Conservation (phyloP, 768 basidiomycete species). For the Kwoniella bestiolae region DNA sequence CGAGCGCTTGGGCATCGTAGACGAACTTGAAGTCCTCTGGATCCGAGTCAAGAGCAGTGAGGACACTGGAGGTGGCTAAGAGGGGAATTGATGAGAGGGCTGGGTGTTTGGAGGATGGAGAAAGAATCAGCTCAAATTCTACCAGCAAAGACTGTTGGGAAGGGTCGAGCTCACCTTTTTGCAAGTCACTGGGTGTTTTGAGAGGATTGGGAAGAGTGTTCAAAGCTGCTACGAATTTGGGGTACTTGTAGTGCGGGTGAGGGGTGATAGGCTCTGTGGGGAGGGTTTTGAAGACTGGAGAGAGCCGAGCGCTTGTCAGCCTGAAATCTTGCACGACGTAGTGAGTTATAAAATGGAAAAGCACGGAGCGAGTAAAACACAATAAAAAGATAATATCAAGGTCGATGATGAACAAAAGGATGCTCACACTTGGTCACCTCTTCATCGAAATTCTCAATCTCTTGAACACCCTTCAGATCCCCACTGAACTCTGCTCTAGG, state of each 20-base stretch:
- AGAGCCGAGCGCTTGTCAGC: neutral
- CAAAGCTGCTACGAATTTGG: slow-evolving; percentile 50
- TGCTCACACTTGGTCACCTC: slow-evolving; percentile 52
- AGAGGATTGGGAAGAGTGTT: slow-evolving; percentile 42
- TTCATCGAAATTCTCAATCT: slow-evolving; percentile 50
- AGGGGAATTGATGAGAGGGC: slow-evolving; percentile 52
- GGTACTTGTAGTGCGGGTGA: slow-evolving; percentile 57
- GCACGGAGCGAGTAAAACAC: neutral
- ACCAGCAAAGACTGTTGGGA: no score
- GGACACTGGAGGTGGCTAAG: slow-evolving; percentile 38
- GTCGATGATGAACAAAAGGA: neutral
- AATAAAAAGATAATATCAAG: neutral
- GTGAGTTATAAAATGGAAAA: neutral
- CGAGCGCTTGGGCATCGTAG: slow-evolving; percentile 37
- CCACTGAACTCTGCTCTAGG: slow-evolving; percentile 47
- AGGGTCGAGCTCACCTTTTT: slow-evolving; percentile 47
- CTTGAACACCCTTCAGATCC: slow-evolving; percentile 45
- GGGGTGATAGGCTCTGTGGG: slow-evolving; percentile 49
- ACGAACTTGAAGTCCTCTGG: slow-evolving; percentile 28
- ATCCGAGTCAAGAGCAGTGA: slow-evolving; percentile 48
- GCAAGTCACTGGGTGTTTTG: slow-evolving; percentile 52
- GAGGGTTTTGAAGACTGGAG: slow-evolving; percentile 44
- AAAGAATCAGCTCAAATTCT: neutral
- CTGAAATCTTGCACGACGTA: neutral
- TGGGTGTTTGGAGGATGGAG: no score